Evolutionary conservation across 2,329 filamentous ascomycete genomes (phyloP), one percentile per base, ranked within the genome.

Genomic region (Tolypocladium paradoxum): DNA sequence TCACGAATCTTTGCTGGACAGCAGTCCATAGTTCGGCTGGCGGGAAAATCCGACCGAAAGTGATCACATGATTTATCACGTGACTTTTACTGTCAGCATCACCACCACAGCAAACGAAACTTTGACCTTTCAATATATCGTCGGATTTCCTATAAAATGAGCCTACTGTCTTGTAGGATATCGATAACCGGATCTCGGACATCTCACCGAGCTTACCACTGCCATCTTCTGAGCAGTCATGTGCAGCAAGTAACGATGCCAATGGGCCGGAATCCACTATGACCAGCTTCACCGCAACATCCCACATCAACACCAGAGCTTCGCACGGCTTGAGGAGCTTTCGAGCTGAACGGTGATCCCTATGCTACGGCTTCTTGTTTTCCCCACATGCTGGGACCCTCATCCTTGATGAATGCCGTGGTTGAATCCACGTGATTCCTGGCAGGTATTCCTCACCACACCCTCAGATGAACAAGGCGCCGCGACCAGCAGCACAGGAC

Each of bases 1-100:
- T 66, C 67, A 70, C 69, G 72, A 77, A 77, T 77, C 69, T 73
- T 71, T 70, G 63, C 68, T 65, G 63, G 68, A 72, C 67, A 63
- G 60, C 63, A 64, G 64, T 63, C 70, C 68, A 61, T 66, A 57
- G 66, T 69, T 66, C 61, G 73, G 73, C 62, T 67, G 68, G 61
- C 64, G 60, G 63, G 61, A 65, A 64, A 69, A 65, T 72, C 73
- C 72, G 72, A 67, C 52, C 49, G 37, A 62, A 52, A 53, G 47
- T 47, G 33, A 31, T 56, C 69, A 70, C 65, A 64, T 69, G 66
- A 0, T 0, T 0, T 0, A 2, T 58, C 69, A 71, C 65, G 60
- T 72, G 69, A 60, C 11, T 2, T 22, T 24, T 9, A n/a, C 16
- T 14, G 9, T 38, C 11, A 38, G 18, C 9, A 7, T 27, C 18